A percentile compares a stretch with the other conserved stretches of the same genome.
Conservation (phyloP, 108 stramenopile genomes). For the Conticribra guillardii region DNA sequence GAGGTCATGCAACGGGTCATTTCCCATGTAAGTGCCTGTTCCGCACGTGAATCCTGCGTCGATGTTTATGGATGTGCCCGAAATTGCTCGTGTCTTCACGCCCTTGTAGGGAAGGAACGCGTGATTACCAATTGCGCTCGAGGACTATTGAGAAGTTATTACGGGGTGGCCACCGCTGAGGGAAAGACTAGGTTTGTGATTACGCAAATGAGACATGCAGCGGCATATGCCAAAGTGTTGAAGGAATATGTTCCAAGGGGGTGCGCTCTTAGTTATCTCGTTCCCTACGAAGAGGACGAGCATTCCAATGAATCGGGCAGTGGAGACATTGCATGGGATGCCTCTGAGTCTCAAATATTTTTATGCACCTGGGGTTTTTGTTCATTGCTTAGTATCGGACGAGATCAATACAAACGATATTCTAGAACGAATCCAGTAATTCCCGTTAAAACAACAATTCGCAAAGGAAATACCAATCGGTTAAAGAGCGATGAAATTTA, state of each 20-base stretch:
- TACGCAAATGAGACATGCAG: neutral
- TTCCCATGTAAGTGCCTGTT: neutral
- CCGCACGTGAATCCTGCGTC: neutral
- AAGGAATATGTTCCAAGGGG: neutral
- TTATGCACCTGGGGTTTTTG: neutral
- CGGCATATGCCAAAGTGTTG: neutral
- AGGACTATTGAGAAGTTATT: neutral
- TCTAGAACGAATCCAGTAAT: neutral
- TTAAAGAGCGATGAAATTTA: neutral
- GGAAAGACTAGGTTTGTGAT: neutral
- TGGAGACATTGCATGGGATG: neutral
- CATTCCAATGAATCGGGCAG: neutral
- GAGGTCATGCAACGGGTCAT: neutral
- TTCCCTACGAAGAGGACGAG: neutral
- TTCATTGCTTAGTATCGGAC: neutral
- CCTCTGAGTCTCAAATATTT: neutral
- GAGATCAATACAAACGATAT: neutral
- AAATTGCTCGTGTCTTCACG: neutral
- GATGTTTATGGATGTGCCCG: neutral
- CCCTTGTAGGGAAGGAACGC: neutral
- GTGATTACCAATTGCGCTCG: neutral
- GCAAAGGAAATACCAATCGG: neutral
- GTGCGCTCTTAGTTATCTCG: neutral
- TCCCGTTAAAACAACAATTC: neutral
- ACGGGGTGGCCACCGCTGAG: neutral